Conservation (phyloP, 1,139 yeast species). For the Taphrina populina region DNA sequence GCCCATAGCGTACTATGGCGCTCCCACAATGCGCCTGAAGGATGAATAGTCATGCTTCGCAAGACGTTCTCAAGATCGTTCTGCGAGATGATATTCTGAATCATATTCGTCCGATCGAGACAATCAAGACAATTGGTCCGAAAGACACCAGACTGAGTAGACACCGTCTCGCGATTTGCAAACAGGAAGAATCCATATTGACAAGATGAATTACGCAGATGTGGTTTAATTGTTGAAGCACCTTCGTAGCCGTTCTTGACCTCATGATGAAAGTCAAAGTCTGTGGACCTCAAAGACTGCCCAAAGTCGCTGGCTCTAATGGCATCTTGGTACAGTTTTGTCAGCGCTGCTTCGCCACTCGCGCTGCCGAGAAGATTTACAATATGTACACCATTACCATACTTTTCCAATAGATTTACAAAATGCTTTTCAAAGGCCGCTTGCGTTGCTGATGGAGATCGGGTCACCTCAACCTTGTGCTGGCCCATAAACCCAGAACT, state of each 20-base stretch:
- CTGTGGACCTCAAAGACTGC: conserved; percentile 54
- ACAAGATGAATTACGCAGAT: conserved; percentile 62
- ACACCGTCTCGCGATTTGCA: conserved; percentile 52
- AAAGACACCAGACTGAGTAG: conserved; percentile 85
- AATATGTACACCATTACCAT: conserved; percentile 75
- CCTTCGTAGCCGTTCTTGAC: conserved; percentile 88
- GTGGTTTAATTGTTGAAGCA: conserved; percentile 68
- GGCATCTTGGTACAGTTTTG: conserved; percentile 63
- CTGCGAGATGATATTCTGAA: conserved; percentile 79
- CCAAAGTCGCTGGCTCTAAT: conserved; percentile 48
- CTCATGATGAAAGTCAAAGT: conserved; percentile 91
- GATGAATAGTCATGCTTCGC: conserved; percentile 24
- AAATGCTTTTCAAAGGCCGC: conserved; percentile 86
- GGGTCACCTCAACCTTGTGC: conserved; percentile 72
- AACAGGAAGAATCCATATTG: conserved; percentile 77
- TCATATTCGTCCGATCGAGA: conserved; percentile 86
- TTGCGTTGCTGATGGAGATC: conserved; percentile 88
- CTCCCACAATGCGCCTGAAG: conserved; percentile 53
- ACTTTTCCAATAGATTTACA: conserved; percentile 62
- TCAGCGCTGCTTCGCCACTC: conserved; percentile 70
- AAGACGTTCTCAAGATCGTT: conserved; percentile 57
- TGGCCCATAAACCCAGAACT: conserved; percentile 64
- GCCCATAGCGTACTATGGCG: conserved; percentile 92
- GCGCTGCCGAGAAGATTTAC: conserved; percentile 80
- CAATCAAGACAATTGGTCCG: conserved; percentile 94